Base-by-base conservation (phyloP, 1,139 yeast genomes). In the Sugiyamaella grinbergsii region DNA sequence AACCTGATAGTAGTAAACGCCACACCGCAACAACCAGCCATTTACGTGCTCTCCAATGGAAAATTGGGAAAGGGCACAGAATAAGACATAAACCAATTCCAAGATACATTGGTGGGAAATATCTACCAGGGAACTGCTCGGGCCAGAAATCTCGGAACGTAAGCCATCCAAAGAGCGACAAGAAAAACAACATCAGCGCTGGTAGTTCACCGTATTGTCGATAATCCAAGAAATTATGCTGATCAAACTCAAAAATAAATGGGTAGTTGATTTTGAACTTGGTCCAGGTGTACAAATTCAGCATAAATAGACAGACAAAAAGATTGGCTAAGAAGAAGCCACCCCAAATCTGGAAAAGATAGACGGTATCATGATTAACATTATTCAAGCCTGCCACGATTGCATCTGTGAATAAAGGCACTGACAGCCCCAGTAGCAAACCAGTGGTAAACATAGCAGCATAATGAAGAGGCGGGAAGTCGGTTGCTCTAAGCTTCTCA, bases 211-310 rank as follows among this genome's bases (percentile, higher is more conserved):
- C 72, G 59, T 73, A 84, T 64, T 89, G 88, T 51, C 78, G 76
- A 60, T 72, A 82, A 60, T 86, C 82, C 43, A 89, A 68, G n/a
- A 85, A 82, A 19, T 83, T 79, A 29, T 84, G 77, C 44, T 84
- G 79, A 62, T 88, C 82, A 59, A 90, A 85, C 69, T 93, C 98
- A 72, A 93, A 91, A 56, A 93, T 90, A 63, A 93, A 91, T 61
- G 85, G 85, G 67, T 93, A 93, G 67, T 91, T 93, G 62, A 93
- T 85, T 62, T 86, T 86, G 68, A 72, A 84, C 46, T 70, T 66
- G 24, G 82, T 78, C 90, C 96, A 93, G 4, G 85, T 80, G 52
- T 75, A 71, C 64, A 94, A 80, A 64, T 87, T 83, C 34, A 86
- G 54, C 7, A 83, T 83, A 64, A 91, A 83, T 10, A 89, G 69